A percentile compares a stretch with the other conserved stretches of the same genome.
Evolutionary conservation across 2,329 filamentous ascomycete species (phyloP).

Genomic region (Fusarium sp.): DNA sequence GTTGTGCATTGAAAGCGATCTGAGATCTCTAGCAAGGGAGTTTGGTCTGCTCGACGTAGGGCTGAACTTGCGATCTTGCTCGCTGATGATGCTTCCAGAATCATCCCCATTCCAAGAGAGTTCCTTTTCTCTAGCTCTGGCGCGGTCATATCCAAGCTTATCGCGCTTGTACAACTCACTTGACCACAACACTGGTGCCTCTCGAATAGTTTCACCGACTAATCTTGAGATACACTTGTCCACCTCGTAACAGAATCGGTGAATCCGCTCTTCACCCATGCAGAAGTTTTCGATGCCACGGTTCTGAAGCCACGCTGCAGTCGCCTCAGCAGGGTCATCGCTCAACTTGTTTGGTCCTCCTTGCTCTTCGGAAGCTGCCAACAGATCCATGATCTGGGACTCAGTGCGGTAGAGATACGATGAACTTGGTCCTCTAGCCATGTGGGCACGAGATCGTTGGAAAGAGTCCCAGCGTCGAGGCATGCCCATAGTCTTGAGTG

Average conservation of each 20-base stretch:
- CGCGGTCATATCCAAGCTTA: slow-evolving; percentile 70
- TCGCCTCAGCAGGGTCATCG: slow-evolving; percentile 93
- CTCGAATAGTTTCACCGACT: slow-evolving; percentile 84
- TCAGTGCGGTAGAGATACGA: slow-evolving; percentile 84
- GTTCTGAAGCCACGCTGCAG: slow-evolving; percentile 83
- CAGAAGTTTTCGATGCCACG: slow-evolving; percentile 93
- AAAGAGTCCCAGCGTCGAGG: slow-evolving; percentile 68
- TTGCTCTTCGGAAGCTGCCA: slow-evolving; percentile 85
- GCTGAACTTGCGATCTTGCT: slow-evolving; percentile 65
- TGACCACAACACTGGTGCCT: slow-evolving; percentile 91
- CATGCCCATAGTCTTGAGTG: slow-evolving; percentile 90
- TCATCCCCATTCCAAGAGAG: slow-evolving; percentile 64
- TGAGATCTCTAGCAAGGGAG: slow-evolving; percentile 68
- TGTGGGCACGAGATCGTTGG: slow-evolving; percentile 63
- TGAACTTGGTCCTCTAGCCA: slow-evolving; percentile 63
- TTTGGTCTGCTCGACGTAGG: slow-evolving; percentile 59
- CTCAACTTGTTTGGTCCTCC: slow-evolving; percentile 95
- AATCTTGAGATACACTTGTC: slow-evolving; percentile 88
- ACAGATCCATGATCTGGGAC: slow-evolving; percentile 86
- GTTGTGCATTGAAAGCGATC: slow-evolving; percentile 71
- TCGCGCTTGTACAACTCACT: slow-evolving; percentile 90
- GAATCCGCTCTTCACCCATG: slow-evolving; percentile 92
- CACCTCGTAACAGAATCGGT: slow-evolving; percentile 92
- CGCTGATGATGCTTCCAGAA: slow-evolving; percentile 66
- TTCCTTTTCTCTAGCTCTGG: slow-evolving; percentile 60